Evolutionary conservation across 495 filamentous ascomycete genomes (phyloP).

Genomic region (Aspergillus mulundensis): DNA sequence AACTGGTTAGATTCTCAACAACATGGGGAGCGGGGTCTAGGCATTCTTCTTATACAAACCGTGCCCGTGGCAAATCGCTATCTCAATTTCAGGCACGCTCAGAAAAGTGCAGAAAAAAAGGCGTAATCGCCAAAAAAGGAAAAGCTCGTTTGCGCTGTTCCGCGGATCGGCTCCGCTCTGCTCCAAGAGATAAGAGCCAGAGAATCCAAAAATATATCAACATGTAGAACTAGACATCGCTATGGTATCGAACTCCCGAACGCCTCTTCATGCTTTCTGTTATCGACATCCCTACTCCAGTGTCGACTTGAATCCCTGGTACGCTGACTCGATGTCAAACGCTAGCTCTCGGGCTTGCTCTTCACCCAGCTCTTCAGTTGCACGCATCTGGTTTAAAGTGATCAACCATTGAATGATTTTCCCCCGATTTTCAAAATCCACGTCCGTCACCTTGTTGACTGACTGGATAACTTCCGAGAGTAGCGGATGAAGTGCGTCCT

Average conservation of each 20-base stretch:
- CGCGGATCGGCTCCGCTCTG: slow-evolving; percentile 28
- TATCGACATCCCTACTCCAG: slow-evolving; percentile 37
- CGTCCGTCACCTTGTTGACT: slow-evolving; percentile 91
- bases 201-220: not conserved
- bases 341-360: slow-evolving; percentile 83
- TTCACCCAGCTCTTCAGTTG: slow-evolving; percentile 83
- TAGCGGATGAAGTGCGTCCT: slow-evolving; percentile 91
- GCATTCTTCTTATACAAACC: slow-evolving; percentile 10
- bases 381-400: slow-evolving; percentile 92
- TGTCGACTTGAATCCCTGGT: slow-evolving; percentile 81
- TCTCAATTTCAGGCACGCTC: slow-evolving; percentile 13
- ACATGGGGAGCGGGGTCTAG: not conserved
- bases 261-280: slow-evolving; percentile 6
- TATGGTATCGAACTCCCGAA: slow-evolving; percentile 16
- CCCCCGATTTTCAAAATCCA: slow-evolving; percentile 86
- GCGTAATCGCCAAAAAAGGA: slow-evolving; percentile 37
- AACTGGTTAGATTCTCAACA: not conserved
- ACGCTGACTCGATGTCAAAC: slow-evolving; percentile 85
- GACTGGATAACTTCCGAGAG: slow-evolving; percentile 92
- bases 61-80: slow-evolving; percentile 18
- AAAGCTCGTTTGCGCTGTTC: slow-evolving; percentile 31
- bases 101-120: slow-evolving; percentile 40
- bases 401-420: slow-evolving; percentile 99
- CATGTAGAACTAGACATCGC: not conserved
- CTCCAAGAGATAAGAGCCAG: slow-evolving; percentile 15